Base-by-base conservation (phyloP, 1,139 yeast species). In the Pichia sp. region DNA sequence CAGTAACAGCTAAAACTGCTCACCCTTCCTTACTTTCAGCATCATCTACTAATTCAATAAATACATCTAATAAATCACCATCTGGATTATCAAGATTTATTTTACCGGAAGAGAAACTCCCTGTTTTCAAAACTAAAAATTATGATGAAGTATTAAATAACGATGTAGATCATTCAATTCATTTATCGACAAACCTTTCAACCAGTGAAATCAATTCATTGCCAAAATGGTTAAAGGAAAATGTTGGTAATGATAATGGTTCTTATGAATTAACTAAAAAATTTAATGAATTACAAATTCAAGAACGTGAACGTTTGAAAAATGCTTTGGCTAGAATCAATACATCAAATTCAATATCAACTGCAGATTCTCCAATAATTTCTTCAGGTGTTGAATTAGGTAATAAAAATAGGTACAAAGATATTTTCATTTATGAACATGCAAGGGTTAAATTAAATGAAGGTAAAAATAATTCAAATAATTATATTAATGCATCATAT, bases 401-500 rank as follows among this genome's bases (percentile, higher is more conserved):
- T 20, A 66, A 69, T 46, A 75, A 75, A 48, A 74, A 74, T 51
- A 58, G 80, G 39, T 74, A 74, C 55, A 74, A 72, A 51, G 79
- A 74, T 52, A 73, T 74, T 25, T 69, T 72, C 38, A 61, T 74
- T 21, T 74, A 63, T 53, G 79, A 74, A 46, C 79, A 74, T 52
- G 66, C 77, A 4, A 55, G 80, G 41, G 80, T 74, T 12, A 71
- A 67, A 49, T 59, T 74, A 34, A 54, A 54, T 18, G 48, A 54
- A 34, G 45, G 40, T 34, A 4, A 36, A 14, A 24, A 23, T 18
- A 53, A 51, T 12, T 38, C 49, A n/a, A 51, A 48, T 28, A 51
- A 54, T 14, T 58, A 67, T 47, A 66, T 67, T 32, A 66, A 67
- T 50, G 71, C 71, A 4, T 62, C 67, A 4, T 66, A 64, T 46